A percentile compares a stretch with the other conserved stretches of the same genome.
Conservation (phyloP, 176 grass and related monocot genomes). For the Zoysia pacifica region DNA sequence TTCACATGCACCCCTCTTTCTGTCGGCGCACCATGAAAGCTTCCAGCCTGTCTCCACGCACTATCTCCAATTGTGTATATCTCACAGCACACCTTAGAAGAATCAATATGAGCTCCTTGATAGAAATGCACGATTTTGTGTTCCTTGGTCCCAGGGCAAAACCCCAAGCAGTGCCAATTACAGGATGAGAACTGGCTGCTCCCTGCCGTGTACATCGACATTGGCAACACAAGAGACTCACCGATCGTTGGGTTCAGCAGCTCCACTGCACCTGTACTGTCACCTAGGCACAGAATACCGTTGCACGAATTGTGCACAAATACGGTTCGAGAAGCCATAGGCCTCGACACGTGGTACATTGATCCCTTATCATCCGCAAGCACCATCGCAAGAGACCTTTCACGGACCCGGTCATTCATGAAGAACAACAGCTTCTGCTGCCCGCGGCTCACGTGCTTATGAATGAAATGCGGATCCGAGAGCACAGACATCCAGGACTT, state of each 20-base stretch:
- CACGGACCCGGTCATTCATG: conserved; percentile 28
- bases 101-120: conserved; percentile 35
- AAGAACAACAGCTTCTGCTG: conserved; percentile 52
- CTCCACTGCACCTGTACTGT: conserved; percentile 47
- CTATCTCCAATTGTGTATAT: conserved; percentile 45
- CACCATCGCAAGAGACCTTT: conserved; percentile 44
- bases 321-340: conserved; percentile 19
- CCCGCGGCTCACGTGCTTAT: conserved; percentile 33
- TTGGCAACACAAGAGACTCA: conserved; percentile 38
- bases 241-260: conserved; percentile 50
- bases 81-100: conserved; percentile 36
- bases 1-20: conserved; percentile 63
- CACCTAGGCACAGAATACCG: conserved; percentile 54
- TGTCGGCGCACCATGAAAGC: conserved; percentile 29
- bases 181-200: conserved; percentile 56
- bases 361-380: conserved; percentile 27
- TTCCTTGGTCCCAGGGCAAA: conserved; percentile 40
- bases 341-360: conserved; percentile 45
- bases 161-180: conserved; percentile 63
- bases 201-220: conserved; percentile 48
- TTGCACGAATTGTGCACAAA: conserved; percentile 69
- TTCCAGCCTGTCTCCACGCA: conserved; percentile 45
- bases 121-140: conserved; percentile 63
- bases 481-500: conserved; percentile 56
- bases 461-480: conserved; percentile 40